Evolutionary conservation across 2,329 filamentous ascomycete species (phyloP).

Genomic region (Madurella mycetomatis): DNA sequence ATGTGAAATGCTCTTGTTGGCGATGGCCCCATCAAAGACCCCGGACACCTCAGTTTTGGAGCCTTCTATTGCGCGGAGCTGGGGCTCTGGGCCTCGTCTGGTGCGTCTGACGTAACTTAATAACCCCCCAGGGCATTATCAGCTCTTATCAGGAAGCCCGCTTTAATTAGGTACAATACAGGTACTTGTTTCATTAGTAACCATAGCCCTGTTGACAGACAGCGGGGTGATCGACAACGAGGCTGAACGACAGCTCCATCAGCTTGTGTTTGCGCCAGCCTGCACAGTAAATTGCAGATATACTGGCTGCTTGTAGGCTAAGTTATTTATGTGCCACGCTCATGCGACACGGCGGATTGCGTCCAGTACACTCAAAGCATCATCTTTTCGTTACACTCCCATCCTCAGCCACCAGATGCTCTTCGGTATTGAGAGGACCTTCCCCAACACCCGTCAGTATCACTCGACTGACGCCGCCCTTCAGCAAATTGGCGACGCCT

Average conservation of each 20-base stretch:
- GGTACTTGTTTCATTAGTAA: background rate
- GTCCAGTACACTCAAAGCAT: constrained; percentile 1
- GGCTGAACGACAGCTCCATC: background rate
- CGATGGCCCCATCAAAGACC: no score
- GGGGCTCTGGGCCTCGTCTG: background rate
- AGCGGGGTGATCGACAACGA: background rate
- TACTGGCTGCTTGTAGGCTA: no score
- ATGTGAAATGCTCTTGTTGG: no score
- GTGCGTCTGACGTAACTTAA: constrained; percentile 3
- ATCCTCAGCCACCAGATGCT: constrained; percentile 67
- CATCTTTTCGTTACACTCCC: constrained; percentile 45
- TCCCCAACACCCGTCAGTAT: constrained; percentile 91
- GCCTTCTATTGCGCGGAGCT: constrained; percentile 1
- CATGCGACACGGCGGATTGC: background rate
- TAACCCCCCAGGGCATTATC: background rate
- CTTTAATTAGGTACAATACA: no score
- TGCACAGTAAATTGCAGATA: no score
- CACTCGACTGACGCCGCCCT: constrained; percentile 77
- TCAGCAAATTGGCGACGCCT: constrained; percentile 60
- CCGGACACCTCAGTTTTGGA: background rate
- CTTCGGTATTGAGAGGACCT: constrained; percentile 74
- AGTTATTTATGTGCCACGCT: background rate
- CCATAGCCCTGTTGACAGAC: background rate
- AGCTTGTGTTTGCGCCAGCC: background rate
- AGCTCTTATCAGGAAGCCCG: background rate